These are phyloP conservation scores for Botrytis tulipae DNA, from an alignment of 2,329 filamentous ascomycete genomes.

Conservation along the genomic window DNA sequence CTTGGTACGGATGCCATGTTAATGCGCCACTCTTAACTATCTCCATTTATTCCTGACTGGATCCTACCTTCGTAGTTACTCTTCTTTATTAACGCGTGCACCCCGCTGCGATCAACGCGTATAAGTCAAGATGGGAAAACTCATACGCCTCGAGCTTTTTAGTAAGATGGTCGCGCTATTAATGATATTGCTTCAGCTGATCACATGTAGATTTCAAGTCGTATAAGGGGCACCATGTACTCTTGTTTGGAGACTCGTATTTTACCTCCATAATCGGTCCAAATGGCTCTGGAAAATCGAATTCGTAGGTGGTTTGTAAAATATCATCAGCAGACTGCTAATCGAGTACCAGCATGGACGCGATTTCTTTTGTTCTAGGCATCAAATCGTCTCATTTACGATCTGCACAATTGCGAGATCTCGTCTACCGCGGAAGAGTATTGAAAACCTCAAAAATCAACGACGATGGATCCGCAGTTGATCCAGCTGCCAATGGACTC, in stretches of 20 bases:
- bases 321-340: conserved; percentile 27
- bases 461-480: conserved; percentile 69
- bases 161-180: conserved; percentile 55
- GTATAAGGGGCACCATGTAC: conserved; percentile 92
- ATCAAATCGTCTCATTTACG: conserved; percentile 98
- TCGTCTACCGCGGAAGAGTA: conserved; percentile 93
- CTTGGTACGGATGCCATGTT: background rate
- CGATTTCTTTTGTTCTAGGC: conserved; percentile 96
- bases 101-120: conserved; percentile 33
- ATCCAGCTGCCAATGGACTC: conserved; percentile 56
- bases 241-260: conserved; percentile 95
- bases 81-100: conserved; percentile 27
- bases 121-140: conserved; percentile 77
- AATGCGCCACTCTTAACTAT: background rate
- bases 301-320: conserved; percentile 68
- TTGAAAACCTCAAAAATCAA: conserved; percentile 91
- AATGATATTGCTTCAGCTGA: conserved; percentile 25
- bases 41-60: conserved; percentile 2
- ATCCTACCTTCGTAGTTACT: background rate
- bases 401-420: conserved; percentile 87
- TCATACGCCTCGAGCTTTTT: conserved; percentile 90
- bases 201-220: conserved; percentile 84
- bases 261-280: conserved; percentile 99
- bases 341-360: conserved; percentile 76
- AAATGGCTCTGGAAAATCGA: conserved; percentile 99